Evolutionary conservation across 2,329 filamentous ascomycete genomes (phyloP).

Genomic region (Colletotrichum orchidophilum): DNA sequence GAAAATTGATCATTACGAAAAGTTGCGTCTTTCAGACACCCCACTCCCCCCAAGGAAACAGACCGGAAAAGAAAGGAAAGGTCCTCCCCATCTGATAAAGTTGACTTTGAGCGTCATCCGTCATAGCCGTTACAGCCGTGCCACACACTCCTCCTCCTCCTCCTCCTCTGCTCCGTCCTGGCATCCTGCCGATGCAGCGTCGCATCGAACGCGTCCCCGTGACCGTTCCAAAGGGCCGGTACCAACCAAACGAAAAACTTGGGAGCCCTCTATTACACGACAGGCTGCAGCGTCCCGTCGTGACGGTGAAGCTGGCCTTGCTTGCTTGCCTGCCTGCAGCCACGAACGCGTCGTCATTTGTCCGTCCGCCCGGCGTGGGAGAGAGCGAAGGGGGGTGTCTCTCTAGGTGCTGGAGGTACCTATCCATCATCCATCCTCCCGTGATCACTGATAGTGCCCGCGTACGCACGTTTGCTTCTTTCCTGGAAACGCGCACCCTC

Average conservation of each 20-base stretch:
- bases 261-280: neutral
- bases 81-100: too few species aligned
- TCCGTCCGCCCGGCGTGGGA: neutral
- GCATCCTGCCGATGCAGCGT: constrained; percentile 27
- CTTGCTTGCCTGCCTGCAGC: neutral
- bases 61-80: neutral
- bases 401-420: neutral
- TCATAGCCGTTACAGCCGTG: neutral
- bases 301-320: neutral
- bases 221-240: constrained; percentile 28
- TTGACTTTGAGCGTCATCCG: neutral
- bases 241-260: neutral
- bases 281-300: neutral
- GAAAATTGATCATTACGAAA: neutral
- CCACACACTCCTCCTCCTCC: neutral
- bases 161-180: neutral
- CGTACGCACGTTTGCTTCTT: neutral
- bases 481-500: neutral
- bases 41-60: too few species aligned
- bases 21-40: neutral
- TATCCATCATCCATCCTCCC: neutral
- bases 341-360: neutral
- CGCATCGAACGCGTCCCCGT: constrained; percentile 23
- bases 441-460: neutral
- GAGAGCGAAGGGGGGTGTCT: neutral